These are phyloP conservation scores for Comarum palustre DNA, from an alignment of 306 rosid genomes.

Conservation along the genomic window DNA sequence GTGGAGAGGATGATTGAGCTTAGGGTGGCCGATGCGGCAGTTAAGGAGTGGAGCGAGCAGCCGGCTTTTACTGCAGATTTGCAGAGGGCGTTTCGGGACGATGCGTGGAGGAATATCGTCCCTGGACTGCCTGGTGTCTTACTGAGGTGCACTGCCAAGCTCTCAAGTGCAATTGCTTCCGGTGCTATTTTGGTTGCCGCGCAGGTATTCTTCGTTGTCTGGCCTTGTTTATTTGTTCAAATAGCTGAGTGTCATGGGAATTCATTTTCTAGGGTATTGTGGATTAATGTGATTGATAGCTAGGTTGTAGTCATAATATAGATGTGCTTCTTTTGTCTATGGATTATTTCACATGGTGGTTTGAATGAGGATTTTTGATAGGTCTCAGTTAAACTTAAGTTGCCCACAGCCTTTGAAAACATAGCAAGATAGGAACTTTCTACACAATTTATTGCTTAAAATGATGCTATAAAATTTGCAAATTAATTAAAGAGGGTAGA, in stretches of 20 bases:
- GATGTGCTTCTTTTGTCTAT: background rate
- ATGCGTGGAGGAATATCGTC: conserved; percentile 80
- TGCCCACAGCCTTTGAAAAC: background rate
- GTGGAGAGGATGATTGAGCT: conserved; percentile 96
- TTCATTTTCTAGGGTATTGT: background rate
- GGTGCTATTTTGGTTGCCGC: conserved; percentile 71
- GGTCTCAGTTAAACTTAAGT: background rate
- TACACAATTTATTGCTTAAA: background rate
- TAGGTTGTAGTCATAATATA: background rate
- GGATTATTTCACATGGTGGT: background rate
- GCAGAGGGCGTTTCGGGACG: conserved; percentile 77
- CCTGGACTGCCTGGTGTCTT: conserved; percentile 81
- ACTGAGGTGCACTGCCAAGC: conserved; percentile 73
- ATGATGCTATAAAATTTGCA: background rate
- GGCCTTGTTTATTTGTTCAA: background rate
- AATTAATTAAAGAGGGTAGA: background rate
- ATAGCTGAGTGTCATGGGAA: background rate
- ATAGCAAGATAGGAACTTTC: background rate
- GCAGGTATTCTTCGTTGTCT: conserved; percentile 42
- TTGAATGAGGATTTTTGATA: background rate
- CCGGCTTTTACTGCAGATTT: conserved; percentile 65
- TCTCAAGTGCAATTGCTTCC: conserved; percentile 66
- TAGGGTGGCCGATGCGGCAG: conserved; percentile 73
- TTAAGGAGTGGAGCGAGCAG: conserved; percentile 81
- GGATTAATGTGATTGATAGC: background rate